Evolutionary conservation across 2,329 filamentous ascomycete genomes (phyloP).

Genomic region (Microdochium bolleyi): DNA sequence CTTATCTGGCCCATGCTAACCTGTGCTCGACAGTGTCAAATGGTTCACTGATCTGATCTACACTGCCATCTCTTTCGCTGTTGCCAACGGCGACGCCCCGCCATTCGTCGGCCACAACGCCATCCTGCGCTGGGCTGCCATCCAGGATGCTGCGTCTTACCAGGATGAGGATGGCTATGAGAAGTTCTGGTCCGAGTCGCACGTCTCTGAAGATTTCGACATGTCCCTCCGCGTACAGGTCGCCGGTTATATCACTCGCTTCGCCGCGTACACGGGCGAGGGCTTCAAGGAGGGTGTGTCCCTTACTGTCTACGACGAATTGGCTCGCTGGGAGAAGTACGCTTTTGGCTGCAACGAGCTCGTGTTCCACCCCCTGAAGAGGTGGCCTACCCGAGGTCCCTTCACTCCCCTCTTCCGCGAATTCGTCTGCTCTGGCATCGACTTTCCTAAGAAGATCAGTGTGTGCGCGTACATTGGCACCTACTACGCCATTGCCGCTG

Average conservation of each 20-base stretch:
- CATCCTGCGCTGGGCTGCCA: slow-evolving; percentile 65
- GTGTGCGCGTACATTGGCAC: slow-evolving; percentile 72
- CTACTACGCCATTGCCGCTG: slow-evolving; percentile 70
- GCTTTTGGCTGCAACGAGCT: slow-evolving; percentile 79
- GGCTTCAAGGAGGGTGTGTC: slow-evolving; percentile 80
- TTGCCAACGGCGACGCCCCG: slow-evolving; percentile 68
- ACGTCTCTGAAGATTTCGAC: slow-evolving; percentile 76
- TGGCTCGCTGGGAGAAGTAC: slow-evolving; percentile 82
- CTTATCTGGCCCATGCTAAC: background rate
- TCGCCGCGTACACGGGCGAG: slow-evolving; percentile 66
- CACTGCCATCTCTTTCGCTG: slow-evolving; percentile 69
- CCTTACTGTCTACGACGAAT: slow-evolving; percentile 75
- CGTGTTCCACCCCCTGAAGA: slow-evolving; percentile 68
- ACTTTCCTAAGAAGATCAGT: slow-evolving; percentile 67
- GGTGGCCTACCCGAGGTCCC: slow-evolving; percentile 66
- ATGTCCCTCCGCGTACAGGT: slow-evolving; percentile 73
- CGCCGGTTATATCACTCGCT: slow-evolving; percentile 63
- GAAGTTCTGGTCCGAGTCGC: slow-evolving; percentile 75
- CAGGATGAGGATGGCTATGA: slow-evolving; percentile 62
- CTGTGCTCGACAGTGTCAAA: slow-evolving; percentile 42
- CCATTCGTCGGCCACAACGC: slow-evolving; percentile 80
- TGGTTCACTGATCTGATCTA: slow-evolving; percentile 72
- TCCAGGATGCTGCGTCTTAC: slow-evolving; percentile 63
- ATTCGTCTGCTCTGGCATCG: slow-evolving; percentile 67
- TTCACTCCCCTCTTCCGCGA: slow-evolving; percentile 71